A percentile compares a stretch with the other conserved stretches of the same genome.
These are phyloP conservation scores for Panus rudis DNA, from an alignment of 768 basidiomycete genomes.

Conservation along the genomic window DNA sequence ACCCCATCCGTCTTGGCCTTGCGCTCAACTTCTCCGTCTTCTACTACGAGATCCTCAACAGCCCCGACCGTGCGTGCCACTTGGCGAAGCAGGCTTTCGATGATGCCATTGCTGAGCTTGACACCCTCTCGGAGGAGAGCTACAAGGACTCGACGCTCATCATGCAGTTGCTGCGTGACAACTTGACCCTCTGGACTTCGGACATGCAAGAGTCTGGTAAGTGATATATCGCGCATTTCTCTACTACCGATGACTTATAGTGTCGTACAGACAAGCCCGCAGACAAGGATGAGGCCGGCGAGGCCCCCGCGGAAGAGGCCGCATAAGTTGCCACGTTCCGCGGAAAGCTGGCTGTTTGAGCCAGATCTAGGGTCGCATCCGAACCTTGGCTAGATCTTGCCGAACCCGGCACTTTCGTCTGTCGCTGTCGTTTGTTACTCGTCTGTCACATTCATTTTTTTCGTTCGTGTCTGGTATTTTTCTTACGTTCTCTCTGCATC, in stretches of 20 bases:
- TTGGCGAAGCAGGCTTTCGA: conserved; percentile 99
- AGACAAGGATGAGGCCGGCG: conserved; percentile 66
- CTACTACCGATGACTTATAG: conserved; percentile 1
- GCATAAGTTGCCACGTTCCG: no score
- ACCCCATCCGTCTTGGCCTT: conserved; percentile 97
- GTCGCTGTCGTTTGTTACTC: conserved; percentile 13
- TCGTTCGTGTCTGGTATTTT: conserved; percentile 10
- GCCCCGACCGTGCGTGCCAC: conserved; percentile 96
- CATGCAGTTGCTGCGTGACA: conserved; percentile 95
- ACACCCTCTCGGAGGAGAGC: conserved; percentile 96
- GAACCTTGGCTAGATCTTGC: no score
- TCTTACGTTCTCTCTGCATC: conserved; percentile 18
- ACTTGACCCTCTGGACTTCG: conserved; percentile 96
- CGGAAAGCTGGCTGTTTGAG: no score
- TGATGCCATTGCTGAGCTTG: conserved; percentile 97
- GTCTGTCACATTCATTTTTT: no score
- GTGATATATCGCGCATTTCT: conserved; percentile 20
- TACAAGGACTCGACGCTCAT: conserved; percentile 99
- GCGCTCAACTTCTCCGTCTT: conserved; percentile 99
- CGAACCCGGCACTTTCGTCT: neutral
- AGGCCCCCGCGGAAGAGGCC: conserved; percentile 59
- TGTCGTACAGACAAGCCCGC: conserved; percentile 52
- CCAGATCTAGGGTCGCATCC: no score
- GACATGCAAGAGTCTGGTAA: conserved; percentile 91
- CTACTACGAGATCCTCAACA: conserved; percentile 99